Evolutionary conservation across 129 eudicot genomes (phyloP), one percentile per base, ranked within the genome.

Genomic region (Glebionis coronaria): DNA sequence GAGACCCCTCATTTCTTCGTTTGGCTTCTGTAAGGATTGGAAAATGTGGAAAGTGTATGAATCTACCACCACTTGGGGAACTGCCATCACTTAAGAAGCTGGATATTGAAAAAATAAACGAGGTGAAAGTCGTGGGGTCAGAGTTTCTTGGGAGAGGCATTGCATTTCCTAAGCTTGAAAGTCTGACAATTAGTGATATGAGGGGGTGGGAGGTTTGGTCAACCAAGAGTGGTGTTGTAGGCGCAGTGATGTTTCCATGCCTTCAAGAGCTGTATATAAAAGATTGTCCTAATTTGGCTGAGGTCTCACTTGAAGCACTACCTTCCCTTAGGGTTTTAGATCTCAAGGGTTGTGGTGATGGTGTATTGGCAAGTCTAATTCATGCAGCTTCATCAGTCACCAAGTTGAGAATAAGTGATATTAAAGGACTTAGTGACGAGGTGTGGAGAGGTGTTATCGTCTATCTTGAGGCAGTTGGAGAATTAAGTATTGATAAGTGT

Each of bases 61-160:
- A 20, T 54, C 11, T 54, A 18, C 87, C 83, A 0, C 77, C 76
- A 38, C 63, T 82, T 12, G 87, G 83, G 19, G 73, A 70, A 50
- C 79, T 82, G 14, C 78, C 76, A 6, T 57, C 67, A 25, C 81
- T 82, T 44, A 78, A 75, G 55, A 23, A 54, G 25, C 10, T 54
- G 9, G 9, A 3, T 7, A 54, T 54, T 18, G 1, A 20, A n/a
- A 2, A 38, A 9, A 74, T 82, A 78, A 27, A 27, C 3, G 64
- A 47, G 46, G 56, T 78, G 25, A 70, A 70, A 50, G 16, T 35
- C 53, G 68, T 82, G 14, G 83, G 80, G 8, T 14, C 4, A 15
- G 83, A 78, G 46, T 74, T 82, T 40, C 75, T 63, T 21, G 9
- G n/a, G n/a, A 29, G 9, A 44, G 67, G 10, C 13, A 19, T 10